Conservation (phyloP, 805 yeast genomes). For the Sungouiozyma ichnusensis region DNA sequence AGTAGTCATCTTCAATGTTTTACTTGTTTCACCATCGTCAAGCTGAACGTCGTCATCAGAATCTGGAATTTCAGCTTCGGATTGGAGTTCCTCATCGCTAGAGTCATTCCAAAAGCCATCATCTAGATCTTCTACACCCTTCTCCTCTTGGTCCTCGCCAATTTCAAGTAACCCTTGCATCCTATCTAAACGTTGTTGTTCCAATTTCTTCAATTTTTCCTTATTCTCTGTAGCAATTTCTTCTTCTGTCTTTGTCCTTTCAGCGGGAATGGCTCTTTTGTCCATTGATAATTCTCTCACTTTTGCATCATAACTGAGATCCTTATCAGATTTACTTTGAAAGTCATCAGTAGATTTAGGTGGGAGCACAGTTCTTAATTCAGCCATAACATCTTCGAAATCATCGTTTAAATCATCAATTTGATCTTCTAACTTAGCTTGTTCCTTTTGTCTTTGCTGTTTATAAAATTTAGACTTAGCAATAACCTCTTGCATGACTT, state of each 20-base stretch:
- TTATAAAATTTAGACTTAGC: slow-evolving; percentile 74
- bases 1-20: slow-evolving; percentile 15
- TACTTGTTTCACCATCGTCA: slow-evolving; percentile 27
- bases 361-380: slow-evolving; percentile 24
- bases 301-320: slow-evolving; percentile 49
- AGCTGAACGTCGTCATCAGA: slow-evolving; percentile 33
- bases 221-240: slow-evolving; percentile 52
- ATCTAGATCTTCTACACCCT: slow-evolving; percentile 58
- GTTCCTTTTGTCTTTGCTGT: slow-evolving; percentile 60
- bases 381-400: slow-evolving; percentile 59
- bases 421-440: slow-evolving; percentile 47
- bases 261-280: slow-evolving; percentile 70
- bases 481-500: slow-evolving; percentile 76
- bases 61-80: slow-evolving; percentile 27
- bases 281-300: slow-evolving; percentile 60
- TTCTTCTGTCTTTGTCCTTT: slow-evolving; percentile 69
- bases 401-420: slow-evolving; percentile 63
- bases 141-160: slow-evolving; percentile 33
- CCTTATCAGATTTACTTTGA: slow-evolving; percentile 27
- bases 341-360: slow-evolving; percentile 12
- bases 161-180: slow-evolving; percentile 54
- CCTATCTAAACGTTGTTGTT: slow-evolving; percentile 57
- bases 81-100: slow-evolving; percentile 34
- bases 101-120: slow-evolving; percentile 60
- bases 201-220: slow-evolving; percentile 51